phyloP scores from a whole-genome alignment of 352 stramenopile genomes.

The Peronospora farinosa region DNA sequence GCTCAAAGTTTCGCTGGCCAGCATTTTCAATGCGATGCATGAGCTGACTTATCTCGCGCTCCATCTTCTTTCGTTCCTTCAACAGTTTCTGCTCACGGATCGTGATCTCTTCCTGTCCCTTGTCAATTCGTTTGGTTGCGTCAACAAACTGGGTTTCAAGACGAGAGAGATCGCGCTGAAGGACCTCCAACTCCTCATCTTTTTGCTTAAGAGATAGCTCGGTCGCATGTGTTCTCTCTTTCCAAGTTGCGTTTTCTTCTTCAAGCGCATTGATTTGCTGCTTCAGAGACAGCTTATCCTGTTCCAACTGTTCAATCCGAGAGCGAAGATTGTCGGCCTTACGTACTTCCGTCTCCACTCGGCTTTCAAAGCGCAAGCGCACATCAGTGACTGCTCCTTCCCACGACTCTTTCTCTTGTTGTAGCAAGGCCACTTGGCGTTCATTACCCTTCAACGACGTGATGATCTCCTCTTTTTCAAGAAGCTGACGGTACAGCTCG shows the following conservation, averaged over 20 bases:
- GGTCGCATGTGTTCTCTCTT: slow-evolving; percentile 22
- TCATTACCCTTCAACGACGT: slow-evolving; percentile 33
- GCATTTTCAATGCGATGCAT: slow-evolving; percentile 50
- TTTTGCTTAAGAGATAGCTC: slow-evolving; percentile 26
- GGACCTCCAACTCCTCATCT: slow-evolving; percentile 22
- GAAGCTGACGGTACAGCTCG: slow-evolving; percentile 46
- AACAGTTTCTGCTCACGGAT: slow-evolving; percentile 50
- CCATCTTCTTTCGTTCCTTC: slow-evolving; percentile 51
- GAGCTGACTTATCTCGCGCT: slow-evolving; percentile 43
- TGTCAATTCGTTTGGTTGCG: slow-evolving; percentile 25
- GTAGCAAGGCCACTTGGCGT: slow-evolving; percentile 29
- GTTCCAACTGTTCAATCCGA: slow-evolving; percentile 30
- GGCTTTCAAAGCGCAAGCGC: slow-evolving; percentile 31
- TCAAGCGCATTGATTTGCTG: slow-evolving; percentile 25
- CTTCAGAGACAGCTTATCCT: slow-evolving; percentile 31
- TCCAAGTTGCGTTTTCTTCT: slow-evolving; percentile 18
- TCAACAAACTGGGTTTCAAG: slow-evolving; percentile 29
- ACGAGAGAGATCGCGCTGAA: slow-evolving; percentile 20
- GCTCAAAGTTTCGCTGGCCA: slow-evolving; percentile 42
- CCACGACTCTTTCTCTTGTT: slow-evolving; percentile 41
- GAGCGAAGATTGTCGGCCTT: slow-evolving; percentile 36
- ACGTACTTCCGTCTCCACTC: slow-evolving; percentile 33
- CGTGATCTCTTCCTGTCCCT: slow-evolving; percentile 31
- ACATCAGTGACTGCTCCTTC: slow-evolving; percentile 36
- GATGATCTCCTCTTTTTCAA: slow-evolving; percentile 43